Evolutionary conservation across 106 monocot genomes (phyloP), one percentile per base, ranked within the genome.

Genomic region (Platanthera zijinensis): DNA sequence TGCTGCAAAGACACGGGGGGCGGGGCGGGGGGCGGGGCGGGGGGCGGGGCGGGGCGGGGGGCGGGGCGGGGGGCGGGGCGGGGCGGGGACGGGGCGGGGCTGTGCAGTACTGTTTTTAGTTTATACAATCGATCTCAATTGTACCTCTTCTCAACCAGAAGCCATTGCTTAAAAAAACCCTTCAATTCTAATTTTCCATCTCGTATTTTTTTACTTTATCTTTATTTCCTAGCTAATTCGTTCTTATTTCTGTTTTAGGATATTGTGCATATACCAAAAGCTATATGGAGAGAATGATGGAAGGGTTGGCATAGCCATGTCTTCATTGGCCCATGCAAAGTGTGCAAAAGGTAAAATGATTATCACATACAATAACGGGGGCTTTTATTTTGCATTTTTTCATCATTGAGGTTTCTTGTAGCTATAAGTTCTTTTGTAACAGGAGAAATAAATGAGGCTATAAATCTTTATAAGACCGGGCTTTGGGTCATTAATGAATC

Each of bases 251-350:
- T 75, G 69, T 39, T 78, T 25, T 76, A 95, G 95, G 78, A 86
- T 95, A 57, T 57, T 90, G 68, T 73, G 66, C 64, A 95, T 95
- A 76, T 88, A 88, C 69, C 78, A 39, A 48, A 87, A 82, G 75
- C 8, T 57, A 13, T 85, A 90, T 83, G 95, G 92, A 78, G 81
- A 84, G 72, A 82, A 79, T 67, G 83, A 92, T 86, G 95, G 92
- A 82, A 92, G 81, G 71, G 87, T 84, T 63, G 95, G 92, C 71
- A 85, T 92, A 81, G 95, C 92, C 56, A 82, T 90, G 83, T 92
- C 89, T 77, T 89, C 87, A 30, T 77, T 95, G 82, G 92, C 95
- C 39, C 86, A 87, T 83, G 87, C 81, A 74, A 78, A 87, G 25
- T 92, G 89, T 82, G 95, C 90, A 59, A 86, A 88, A 92, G 95